Base-by-base conservation (phyloP, 2,329 filamentous ascomycete species). In the Aspergillus unguis region DNA sequence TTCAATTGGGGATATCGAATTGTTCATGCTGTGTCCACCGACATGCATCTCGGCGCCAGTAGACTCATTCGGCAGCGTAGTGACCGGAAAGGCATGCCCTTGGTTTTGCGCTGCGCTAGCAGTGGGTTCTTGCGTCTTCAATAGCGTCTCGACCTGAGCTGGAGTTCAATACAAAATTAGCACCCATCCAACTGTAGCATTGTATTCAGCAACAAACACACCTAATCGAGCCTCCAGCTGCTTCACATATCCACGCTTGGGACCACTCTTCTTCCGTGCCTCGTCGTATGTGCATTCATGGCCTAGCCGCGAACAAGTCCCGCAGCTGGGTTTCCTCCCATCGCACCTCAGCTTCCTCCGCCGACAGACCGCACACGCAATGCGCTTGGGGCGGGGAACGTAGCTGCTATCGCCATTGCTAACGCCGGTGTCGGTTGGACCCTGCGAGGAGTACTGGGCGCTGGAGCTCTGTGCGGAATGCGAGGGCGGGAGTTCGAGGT, bases 181-280 rank as follows among this genome's bases (percentile, higher is more conserved):
- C 54, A 48, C 8, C 23, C 8, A 48, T 35, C 7, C 3, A 23
- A 36, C 25, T 29, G 44, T 27, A 6, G 6, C 26, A 36, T 27
- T 29, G 44, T 27, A 6, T 11, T 2, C 7, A 28, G 2, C 2
- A n/a, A 46, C 53, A 46, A 53, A 75, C 87, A 76, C 80, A 95
- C 91, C 92, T 66, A 99, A 75, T 70, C 94, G 84, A 69, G 95
- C 92, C 73, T 97, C 94, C 62, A 97, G 75, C 54, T 91, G 87
- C 77, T 96, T 96, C 56, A 96, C 92, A 69, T 96, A 96, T 63
- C 92, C 92, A 68, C 92, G 82, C 77, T 96, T 96, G 2, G 92
- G 92, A 2, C 92, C 92, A 70, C 91, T 95, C 82, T 96, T 96
- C 75, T 90, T 89, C 68, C 92, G 84, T 63, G 92, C 87, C 75